A percentile compares a stretch with the other conserved stretches of the same genome.
phyloP scores from a whole-genome alignment of 306 rosid species.

The Sesbania bispinosa region DNA sequence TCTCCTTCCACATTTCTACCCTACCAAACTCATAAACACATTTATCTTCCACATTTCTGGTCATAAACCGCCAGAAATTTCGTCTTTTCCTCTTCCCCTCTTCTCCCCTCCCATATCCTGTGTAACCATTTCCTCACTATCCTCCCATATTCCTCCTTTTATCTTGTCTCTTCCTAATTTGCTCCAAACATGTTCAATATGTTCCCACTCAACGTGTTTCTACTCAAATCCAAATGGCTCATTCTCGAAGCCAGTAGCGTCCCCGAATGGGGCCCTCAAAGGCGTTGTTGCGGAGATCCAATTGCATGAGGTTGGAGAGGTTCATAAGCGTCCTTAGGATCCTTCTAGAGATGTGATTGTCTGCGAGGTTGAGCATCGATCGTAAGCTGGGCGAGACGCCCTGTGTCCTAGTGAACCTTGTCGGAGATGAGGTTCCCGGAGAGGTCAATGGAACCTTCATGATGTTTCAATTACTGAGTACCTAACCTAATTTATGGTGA shows the following conservation, averaged over 20 bases:
- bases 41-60: no score
- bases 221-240: conserved; percentile 64
- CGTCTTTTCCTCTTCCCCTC: no score
- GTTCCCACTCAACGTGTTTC: conserved; percentile 44
- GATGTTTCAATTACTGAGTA: no score
- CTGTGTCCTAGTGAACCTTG: conserved; percentile 48
- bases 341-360: conserved; percentile 58
- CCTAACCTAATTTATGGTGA: conserved; percentile 61
- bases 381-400: conserved; percentile 50
- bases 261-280: conserved; percentile 51
- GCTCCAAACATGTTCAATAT: conserved; percentile 51
- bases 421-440: conserved; percentile 64
- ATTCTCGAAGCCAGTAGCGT: conserved; percentile 50
- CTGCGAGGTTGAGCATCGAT: conserved; percentile 74
- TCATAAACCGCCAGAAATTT: no score
- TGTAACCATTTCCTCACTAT: no score
- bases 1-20: no score
- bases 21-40: no score
- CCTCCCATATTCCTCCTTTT: no score
- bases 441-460: conserved; percentile 64
- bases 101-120: no score
- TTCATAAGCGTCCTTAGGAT: conserved; percentile 49
- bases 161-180: no score
- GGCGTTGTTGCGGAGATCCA: conserved; percentile 76
- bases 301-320: conserved; percentile 51